Evolutionary conservation across 73 alveolate genomes (phyloP).

Genomic region (Tetrahymena malaccensis): DNA sequence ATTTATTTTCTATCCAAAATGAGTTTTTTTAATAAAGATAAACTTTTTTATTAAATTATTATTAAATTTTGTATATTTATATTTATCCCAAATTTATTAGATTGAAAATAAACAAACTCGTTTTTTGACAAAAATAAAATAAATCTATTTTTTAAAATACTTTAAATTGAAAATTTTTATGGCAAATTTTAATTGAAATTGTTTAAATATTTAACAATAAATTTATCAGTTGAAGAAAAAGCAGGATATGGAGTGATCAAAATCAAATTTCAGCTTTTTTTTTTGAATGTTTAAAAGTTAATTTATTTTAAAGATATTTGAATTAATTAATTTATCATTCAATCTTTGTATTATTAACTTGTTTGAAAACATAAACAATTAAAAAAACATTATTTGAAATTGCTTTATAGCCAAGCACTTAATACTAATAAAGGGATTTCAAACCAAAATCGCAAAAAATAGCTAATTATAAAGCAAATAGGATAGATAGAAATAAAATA

Average conservation of each 20-base stretch:
- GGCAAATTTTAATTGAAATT: not conserved
- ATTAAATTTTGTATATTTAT: no score
- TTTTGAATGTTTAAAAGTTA: not conserved
- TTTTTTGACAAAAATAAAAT: no score
- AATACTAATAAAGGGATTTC: not conserved
- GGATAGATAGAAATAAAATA: no score
- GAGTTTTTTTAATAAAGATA: no score
- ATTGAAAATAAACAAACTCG: no score
- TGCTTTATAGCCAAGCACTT: not conserved
- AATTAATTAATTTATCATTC: not conserved
- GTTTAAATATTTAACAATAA: not conserved
- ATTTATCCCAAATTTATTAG: no score
- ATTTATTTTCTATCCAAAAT: no score
- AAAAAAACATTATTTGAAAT: no score
- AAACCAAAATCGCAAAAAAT: not conserved
- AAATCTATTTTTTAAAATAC: no score
- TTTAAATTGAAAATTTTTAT: no score
- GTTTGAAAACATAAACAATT: not conserved
- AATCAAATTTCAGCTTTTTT: not conserved
- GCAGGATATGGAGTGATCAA: not conserved
- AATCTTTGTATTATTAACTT: not conserved
- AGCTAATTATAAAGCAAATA: not conserved
- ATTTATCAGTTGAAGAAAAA: not conserved
- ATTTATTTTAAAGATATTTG: not conserved
- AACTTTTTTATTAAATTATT: no score